Evolutionary conservation across 129 eudicot genomes (phyloP), one percentile per base, ranked within the genome.

Genomic region (Artemisia annua): DNA sequence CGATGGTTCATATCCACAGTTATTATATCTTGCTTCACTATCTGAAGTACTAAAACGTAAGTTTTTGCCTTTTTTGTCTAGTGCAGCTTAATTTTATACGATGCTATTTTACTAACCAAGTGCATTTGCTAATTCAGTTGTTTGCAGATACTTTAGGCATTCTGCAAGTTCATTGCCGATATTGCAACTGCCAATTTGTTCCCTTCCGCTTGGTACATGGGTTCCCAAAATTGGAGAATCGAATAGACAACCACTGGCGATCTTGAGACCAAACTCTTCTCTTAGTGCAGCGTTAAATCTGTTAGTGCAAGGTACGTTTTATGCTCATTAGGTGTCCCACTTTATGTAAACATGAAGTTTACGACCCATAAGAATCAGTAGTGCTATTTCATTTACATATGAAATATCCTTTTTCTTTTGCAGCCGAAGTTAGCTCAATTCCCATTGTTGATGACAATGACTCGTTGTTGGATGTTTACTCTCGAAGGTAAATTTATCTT

Each of bases 381-480:
- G 46, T 7, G 46, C 46, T 6, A 7, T 39, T 4, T 39, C n/a
- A n/a, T n/a, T n/a, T n/a, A n/a, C n/a, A n/a, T n/a, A n/a, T n/a
- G n/a, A 39, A 39, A 39, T 39, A 7, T 39, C 46, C 9, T 39
- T 18, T n/a, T 30, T 50, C 22, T 71, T 43, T 80, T 76, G 78
- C 91, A 90, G 97, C 91, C 53, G 86, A 92, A 79, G 96, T 92
- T 67, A 87, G 97, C 81, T 83, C 97, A 60, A 80, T 92, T 73
- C 97, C 97, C 10, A 85, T 92, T 57, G 96, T 92, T 49, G 97
- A 92, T 75, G 97, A 87, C 44, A 87, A 92, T 22, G 91, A 89
- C 82, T 86, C 97, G 5, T 75, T 92, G 75, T 72, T 92, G 86
- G 97, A 89, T 85, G 84, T 91, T 65, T 92, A 85, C 75, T 83